Evolutionary conservation across 139 green algal species (phyloP), one percentile per base, ranked within the genome.

Genomic region (Coccomyxa sp.): DNA sequence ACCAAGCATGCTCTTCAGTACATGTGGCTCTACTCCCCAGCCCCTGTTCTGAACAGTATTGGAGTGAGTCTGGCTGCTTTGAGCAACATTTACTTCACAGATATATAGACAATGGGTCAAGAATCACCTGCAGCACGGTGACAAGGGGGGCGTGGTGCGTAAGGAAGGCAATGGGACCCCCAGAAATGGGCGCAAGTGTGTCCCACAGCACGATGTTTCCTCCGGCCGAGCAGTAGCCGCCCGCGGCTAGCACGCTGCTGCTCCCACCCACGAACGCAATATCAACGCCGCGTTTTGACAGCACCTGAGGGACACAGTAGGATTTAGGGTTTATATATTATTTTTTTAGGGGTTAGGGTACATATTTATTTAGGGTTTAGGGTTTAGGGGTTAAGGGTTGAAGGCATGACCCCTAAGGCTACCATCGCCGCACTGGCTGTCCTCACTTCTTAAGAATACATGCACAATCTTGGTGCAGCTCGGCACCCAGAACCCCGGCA

Each of bases 141-240:
- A 87, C 83, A 31, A 76, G 23, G 30, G 79, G 25, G 16, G 68
- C 31, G 31, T 87, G 83, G 71, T 84, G 77, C 58, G 7, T 60
- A 57, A 87, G 58, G 13, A 59, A 45, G 10, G 83, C 83, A 13
- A 87, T 57, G 0, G 83, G 79, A 12, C 71, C 71, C 13, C 28
- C 28, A 21, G 58, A 60, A 30, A 68, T 27, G 32, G 87, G 90
- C 1, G 86, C 81, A 32, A 95, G 86, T 0, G 88, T 93, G 87
- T 97, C 93, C 88, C 90, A 94, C 74, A 95, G 85, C 21, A 76
- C 84, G n/a, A 96, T 82, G 79, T 90, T 90, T 58, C 90, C 91
- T 45, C 87, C 85, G 32, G 80, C 67, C 25, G 87, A 82, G 79
- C 89, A 88, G 10, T 86, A 82, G 13, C 93, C 93, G 0, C 86